Percentiles rank a stretch among this genome's conserved stretches.
Evolutionary conservation across 2,329 filamentous ascomycete genomes (phyloP).

Genomic region (Trichoderma aggressivum): DNA sequence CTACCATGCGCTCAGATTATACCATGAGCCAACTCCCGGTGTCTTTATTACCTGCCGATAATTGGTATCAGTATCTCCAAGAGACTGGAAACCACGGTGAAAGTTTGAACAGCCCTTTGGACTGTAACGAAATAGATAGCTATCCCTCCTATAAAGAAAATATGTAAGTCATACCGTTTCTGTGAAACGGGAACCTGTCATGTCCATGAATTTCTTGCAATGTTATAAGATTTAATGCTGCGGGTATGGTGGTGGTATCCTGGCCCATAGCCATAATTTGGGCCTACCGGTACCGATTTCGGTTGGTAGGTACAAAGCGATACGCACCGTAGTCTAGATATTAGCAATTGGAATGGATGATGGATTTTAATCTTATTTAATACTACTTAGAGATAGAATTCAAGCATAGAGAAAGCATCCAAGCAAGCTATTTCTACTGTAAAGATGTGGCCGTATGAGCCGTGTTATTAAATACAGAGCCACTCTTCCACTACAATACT

Average conservation of each 20-base stretch:
- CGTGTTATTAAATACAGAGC: background rate
- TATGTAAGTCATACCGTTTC: background rate
- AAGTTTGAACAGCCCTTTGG: background rate
- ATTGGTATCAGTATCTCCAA: background rate
- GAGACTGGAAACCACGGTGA: background rate
- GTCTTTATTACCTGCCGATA: background rate
- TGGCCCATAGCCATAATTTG: background rate
- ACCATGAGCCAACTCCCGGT: background rate
- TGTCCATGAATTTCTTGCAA: background rate
- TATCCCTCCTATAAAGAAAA: background rate
- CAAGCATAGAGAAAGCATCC: background rate
- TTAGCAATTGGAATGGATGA: background rate
- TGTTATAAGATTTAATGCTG: background rate
- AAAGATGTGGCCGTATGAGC: background rate
- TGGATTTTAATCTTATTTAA: accelerated
- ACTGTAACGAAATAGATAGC: background rate
- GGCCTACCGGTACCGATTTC: background rate
- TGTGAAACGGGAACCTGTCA: background rate
- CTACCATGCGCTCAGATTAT: background rate
- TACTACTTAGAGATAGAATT: background rate
- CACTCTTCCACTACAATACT: background rate
- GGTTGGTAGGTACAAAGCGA: background rate
- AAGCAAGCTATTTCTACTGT: background rate
- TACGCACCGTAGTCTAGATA: background rate
- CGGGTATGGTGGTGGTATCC: background rate